Conservation (phyloP, 176 grass and related monocot species). For the Tuctoria greenei region DNA sequence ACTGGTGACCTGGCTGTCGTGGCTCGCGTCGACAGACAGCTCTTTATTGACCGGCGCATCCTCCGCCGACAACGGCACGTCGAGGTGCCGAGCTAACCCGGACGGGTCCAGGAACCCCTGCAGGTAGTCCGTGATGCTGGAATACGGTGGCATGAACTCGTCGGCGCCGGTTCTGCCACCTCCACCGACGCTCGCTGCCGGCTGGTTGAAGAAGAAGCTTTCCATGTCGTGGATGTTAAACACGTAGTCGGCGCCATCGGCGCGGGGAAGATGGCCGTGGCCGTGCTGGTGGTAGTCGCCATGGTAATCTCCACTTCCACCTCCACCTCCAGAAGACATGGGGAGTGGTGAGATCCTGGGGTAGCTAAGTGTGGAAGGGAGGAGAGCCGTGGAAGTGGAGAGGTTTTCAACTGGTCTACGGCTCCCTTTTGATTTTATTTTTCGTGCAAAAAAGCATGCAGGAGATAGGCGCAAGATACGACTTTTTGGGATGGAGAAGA, state of each 20-base stretch:
- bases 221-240: constrained; percentile 45
- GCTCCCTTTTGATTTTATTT: constrained; percentile 31
- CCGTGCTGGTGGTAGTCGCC: constrained; percentile 21
- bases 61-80: constrained; percentile 10
- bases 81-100: constrained; percentile 35
- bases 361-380: constrained; percentile 45
- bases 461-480: constrained; percentile 46
- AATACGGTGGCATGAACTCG: constrained; percentile 44
- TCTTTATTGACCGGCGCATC: constrained; percentile 44
- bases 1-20: constrained; percentile 47
- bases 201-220: constrained; percentile 55
- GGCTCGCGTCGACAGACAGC: constrained; percentile 48
- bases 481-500: constrained; percentile 39
- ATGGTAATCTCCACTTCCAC: constrained; percentile 28
- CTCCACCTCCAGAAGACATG: constrained; percentile 57
- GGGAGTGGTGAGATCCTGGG: not conserved
- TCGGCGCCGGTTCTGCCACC: constrained; percentile 9
- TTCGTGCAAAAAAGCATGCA: constrained; percentile 39
- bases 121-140: constrained; percentile 48
- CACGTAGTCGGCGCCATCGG: constrained; percentile 29
- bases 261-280: not conserved
- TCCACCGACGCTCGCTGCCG: not conserved
- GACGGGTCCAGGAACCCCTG: constrained; percentile 46
- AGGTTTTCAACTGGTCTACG: constrained; percentile 42
- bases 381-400: constrained; percentile 40